A percentile compares a stretch with the other conserved stretches of the same genome.
phyloP scores from a whole-genome alignment of 768 basidiomycete species.

The Hypholoma fasciculare region DNA sequence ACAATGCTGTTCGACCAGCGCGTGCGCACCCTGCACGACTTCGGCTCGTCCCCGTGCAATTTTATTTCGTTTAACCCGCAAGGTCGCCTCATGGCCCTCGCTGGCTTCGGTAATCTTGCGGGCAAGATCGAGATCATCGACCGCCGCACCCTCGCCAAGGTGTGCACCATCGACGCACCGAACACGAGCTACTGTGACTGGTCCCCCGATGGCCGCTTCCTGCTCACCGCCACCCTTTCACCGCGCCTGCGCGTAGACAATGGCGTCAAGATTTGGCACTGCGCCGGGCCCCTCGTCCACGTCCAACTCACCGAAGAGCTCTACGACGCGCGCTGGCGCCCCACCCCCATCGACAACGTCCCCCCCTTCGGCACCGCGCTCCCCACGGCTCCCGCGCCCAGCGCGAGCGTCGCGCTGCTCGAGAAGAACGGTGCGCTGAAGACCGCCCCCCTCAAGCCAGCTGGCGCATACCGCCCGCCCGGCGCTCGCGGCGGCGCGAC shows the following conservation, averaged over 20 bases:
- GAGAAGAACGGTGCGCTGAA: slow-evolving; percentile 46
- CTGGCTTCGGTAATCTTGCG: slow-evolving; percentile 95
- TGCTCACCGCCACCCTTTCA: slow-evolving; percentile 94
- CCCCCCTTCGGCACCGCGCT: slow-evolving; percentile 68
- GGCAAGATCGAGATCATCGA: slow-evolving; percentile 94
- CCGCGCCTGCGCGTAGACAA: slow-evolving; percentile 97
- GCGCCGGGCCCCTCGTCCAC: slow-evolving; percentile 84
- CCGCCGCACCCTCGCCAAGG: slow-evolving; percentile 78
- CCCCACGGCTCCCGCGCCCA: slow-evolving; percentile 68
- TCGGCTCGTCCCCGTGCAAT: slow-evolving; percentile 88
- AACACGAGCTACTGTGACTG: slow-evolving; percentile 96
- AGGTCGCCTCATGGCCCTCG: slow-evolving; percentile 82
- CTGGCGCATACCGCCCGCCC: slow-evolving; percentile 91
- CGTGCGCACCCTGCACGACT: slow-evolving; percentile 85
- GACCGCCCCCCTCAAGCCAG: slow-evolving; percentile 59
- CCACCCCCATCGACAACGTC: slow-evolving; percentile 62
- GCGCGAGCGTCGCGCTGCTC: slow-evolving; percentile 51
- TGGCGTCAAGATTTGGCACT: slow-evolving; percentile 96
- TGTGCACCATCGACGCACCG: slow-evolving; percentile 82
- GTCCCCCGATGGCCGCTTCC: slow-evolving; percentile 91
- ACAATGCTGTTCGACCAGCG: slow-evolving; percentile 90
- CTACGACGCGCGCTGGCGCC: slow-evolving; percentile 87
- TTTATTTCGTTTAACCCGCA: slow-evolving; percentile 95
- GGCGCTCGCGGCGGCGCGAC: slow-evolving; percentile 90
- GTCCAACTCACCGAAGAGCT: slow-evolving; percentile 83